Evolutionary conservation across 345 rosid species (phyloP), one percentile per base, ranked within the genome.

Genomic region (Linum trigynum): DNA sequence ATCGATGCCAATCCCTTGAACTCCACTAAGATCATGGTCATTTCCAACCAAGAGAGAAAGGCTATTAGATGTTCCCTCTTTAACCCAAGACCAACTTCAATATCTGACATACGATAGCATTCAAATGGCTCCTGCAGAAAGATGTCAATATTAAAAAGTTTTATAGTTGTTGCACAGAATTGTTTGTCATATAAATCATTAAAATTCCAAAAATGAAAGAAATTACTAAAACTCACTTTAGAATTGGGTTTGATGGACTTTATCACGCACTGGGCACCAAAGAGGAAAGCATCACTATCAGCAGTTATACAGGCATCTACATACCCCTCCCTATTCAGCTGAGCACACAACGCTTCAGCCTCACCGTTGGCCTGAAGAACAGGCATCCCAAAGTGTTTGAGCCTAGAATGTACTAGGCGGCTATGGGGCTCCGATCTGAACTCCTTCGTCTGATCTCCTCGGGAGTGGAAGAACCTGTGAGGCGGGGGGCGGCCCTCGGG

Each of bases 321-420:
- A 73, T 58, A 70, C 55, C 97, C 97, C 71, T 83, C 77, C 10
- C 59, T 65, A 67, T 90, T 94, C 68, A 94, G 71, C 76, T 88
- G 95, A 3, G 95, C 96, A 70, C 95, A 94, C 65, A 88, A 77
- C 16, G 92, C 99, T 77, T 94, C 97, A 74, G 97, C 99, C 80
- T 94, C 99, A 38, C 95, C 92, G 39, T 76, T 80, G 7, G 96
- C 95, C 70, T 76, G 76, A 11, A 90, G 42, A 69, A 90, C 88
- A 3, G 95, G 98, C 78, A 92, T 86, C 65, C 97, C 95, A 23
- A 92, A 79, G 37, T 90, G 73, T 67, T 86, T 72, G 60, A 92
- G 85, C 71, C 96, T 82, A 84, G 85, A 23, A 23, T 23, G 32
- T 23, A 23, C 32, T 23, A 23, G 32, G 32, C 32, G 32, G 32